Evolutionary conservation across 345 rosid species (phyloP), one percentile per base, ranked within the genome.

Genomic region (Lepidium aucheri): DNA sequence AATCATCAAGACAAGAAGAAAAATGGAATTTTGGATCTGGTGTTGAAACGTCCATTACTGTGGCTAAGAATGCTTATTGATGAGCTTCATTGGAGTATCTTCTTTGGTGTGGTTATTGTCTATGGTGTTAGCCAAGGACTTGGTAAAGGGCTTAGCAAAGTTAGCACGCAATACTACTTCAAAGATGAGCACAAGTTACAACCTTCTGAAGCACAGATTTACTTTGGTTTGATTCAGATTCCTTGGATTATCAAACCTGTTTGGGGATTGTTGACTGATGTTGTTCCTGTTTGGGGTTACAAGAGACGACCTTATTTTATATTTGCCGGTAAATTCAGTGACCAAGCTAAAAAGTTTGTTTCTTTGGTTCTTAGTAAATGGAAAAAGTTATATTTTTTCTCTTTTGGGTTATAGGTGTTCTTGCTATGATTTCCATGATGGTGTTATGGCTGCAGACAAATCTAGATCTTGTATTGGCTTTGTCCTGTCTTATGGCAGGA

Each of bases 231-330:
- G 54, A 77, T 77, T 69, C 78, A 78, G 52, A 53, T 84, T 47
- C 91, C 91, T 52, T 86, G 89, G 89, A 73, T 86, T 67, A 72
- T 88, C 10, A 86, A 88, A 76, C 91, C 95, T 28, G 9, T 88
- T 3, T 86, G 95, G 95, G 91, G 89, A 16, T 75, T 88, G 4
- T 69, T 88, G 38, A 84, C 95, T 14, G 91, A 88, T 69, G 71
- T 77, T 49, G 69, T 88, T 14, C 91, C 91, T 9, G 33, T 86
- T 69, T 51, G 63, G 7, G 89, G 89, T 20, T 88, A 79, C 53
- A 68, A 78, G 28, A 77, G 95, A 57, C 83, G 85, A 39, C 89
- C 95, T 14, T 86, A 86, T 69, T 82, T 86, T 73, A 33, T 86
- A 65, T 65, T 82, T 15, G 86, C 95, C 8, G 89, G 95, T 86